Evolutionary conservation across 495 filamentous ascomycete genomes (phyloP).

Genomic region (Hypomontagnella monticulosa): DNA sequence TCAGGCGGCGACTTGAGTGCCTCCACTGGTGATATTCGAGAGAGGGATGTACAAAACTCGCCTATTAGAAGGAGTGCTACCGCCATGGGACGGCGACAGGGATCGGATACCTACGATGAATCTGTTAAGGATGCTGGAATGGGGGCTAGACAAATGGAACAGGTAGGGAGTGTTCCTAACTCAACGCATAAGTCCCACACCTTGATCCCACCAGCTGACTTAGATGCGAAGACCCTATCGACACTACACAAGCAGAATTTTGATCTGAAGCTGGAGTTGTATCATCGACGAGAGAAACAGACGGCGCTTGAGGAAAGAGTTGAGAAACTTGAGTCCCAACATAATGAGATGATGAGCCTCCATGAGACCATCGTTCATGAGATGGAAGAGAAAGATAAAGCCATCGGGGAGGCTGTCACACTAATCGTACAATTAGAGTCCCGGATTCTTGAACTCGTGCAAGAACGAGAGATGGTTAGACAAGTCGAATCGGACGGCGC

Average conservation of each 20-base stretch:
- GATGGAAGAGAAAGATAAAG: slow-evolving; percentile 78
- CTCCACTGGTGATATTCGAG: slow-evolving; percentile 38
- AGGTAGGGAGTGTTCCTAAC: slow-evolving; percentile 42
- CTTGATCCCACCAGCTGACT: slow-evolving; percentile 16
- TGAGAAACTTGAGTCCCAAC: slow-evolving; percentile 65
- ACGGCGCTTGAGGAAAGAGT: slow-evolving; percentile 66
- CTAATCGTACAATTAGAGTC: slow-evolving; percentile 81
- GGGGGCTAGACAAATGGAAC: slow-evolving; percentile 59
- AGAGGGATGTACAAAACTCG: slow-evolving; percentile 45
- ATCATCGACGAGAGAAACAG: slow-evolving; percentile 71
- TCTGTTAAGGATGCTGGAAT: slow-evolving; percentile 53
- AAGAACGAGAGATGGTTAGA: slow-evolving; percentile 54
- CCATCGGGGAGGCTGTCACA: slow-evolving; percentile 81
- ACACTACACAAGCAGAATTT: slow-evolving; percentile 89
- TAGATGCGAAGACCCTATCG: slow-evolving; percentile 48
- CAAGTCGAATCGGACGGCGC: slow-evolving; percentile 48
- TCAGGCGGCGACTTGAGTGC: slow-evolving; percentile 47
- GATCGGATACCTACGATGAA: slow-evolving; percentile 46
- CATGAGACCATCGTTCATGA: slow-evolving; percentile 63
- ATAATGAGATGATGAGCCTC: slow-evolving; percentile 50
- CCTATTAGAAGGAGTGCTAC: slow-evolving; percentile 41
- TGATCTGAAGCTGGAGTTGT: slow-evolving; percentile 86
- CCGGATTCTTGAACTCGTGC: slow-evolving; percentile 65
- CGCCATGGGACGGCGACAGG: slow-evolving; percentile 47
- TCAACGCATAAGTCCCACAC: slow-evolving; percentile 7